Conservation (phyloP, 257 asterid species). For the Striga asiatica region DNA sequence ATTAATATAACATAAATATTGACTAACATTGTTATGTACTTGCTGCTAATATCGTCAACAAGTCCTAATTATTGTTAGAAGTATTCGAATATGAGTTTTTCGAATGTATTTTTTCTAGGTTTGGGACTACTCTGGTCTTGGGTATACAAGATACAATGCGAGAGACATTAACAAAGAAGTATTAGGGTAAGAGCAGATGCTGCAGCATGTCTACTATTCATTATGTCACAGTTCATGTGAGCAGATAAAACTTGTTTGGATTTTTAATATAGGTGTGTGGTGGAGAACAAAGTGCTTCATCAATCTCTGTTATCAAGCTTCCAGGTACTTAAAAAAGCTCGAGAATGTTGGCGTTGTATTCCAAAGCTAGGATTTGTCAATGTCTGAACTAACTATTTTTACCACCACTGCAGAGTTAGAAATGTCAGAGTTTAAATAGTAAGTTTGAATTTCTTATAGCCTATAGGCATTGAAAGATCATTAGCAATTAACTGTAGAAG, state of each 20-base stretch:
- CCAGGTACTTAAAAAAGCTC: conserved; percentile 44
- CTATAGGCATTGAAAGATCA: too few species aligned
- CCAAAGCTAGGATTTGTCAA: background rate
- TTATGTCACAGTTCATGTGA: conserved; percentile 9
- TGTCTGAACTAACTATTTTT: background rate
- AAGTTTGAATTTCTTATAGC: too few species aligned
- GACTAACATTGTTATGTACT: background rate
- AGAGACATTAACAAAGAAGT: conserved; percentile 62
- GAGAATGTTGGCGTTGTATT: conserved; percentile 2
- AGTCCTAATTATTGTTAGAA: background rate
- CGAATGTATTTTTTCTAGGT: conserved; percentile 39
- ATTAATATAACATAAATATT: background rate
- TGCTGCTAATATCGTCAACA: background rate
- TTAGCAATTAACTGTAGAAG: too few species aligned
- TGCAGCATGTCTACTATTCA: conserved; percentile 9
- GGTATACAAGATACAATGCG: conserved; percentile 82
- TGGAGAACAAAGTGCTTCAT: conserved; percentile 95
- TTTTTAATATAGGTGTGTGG: conserved; percentile 74
- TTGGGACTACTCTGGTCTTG: conserved; percentile 96
- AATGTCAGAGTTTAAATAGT: too few species aligned
- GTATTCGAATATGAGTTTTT: background rate
- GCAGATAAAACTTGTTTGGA: conserved; percentile 22
- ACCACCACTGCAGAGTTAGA: too few species aligned
- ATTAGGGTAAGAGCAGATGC: conserved; percentile 59
- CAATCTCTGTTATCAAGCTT: conserved; percentile 58